phyloP scores from a whole-genome alignment of 352 stramenopile species.

The Peronospora farinosa region DNA sequence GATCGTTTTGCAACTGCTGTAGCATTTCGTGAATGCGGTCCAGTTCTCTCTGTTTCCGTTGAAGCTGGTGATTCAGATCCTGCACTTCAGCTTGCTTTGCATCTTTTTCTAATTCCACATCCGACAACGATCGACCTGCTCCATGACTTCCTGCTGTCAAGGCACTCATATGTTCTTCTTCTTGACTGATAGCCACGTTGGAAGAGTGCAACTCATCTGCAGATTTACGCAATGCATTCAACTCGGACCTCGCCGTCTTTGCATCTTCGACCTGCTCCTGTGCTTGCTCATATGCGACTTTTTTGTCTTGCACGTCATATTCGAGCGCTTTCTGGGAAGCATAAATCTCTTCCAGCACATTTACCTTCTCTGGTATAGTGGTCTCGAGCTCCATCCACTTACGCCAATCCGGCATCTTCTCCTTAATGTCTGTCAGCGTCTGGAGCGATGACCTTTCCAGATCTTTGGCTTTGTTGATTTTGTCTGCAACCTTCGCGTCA shows the following conservation, averaged over 20 bases:
- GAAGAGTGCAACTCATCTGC: constrained; percentile 32
- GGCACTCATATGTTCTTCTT: constrained; percentile 34
- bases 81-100: constrained; percentile 44
- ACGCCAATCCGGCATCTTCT: constrained; percentile 57
- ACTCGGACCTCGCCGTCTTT: constrained; percentile 27
- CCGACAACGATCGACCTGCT: constrained; percentile 28
- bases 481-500: constrained; percentile 65
- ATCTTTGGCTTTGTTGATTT: constrained; percentile 61
- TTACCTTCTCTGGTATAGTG: constrained; percentile 40
- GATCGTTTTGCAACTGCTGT: constrained; percentile 57
- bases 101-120: constrained; percentile 42
- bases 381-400: constrained; percentile 53
- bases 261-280: constrained; percentile 34
- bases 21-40: constrained; percentile 42
- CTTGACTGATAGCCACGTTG: constrained; percentile 24
- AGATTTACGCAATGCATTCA: constrained; percentile 28
- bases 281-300: constrained; percentile 8
- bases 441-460: constrained; percentile 38
- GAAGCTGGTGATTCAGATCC: constrained; percentile 43
- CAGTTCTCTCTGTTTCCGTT: constrained; percentile 50
- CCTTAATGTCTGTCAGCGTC: constrained; percentile 55
- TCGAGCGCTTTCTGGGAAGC: constrained; percentile 38
- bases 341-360: constrained; percentile 47
- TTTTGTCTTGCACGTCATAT: constrained; percentile 50
- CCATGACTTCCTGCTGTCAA: constrained; percentile 31